phyloP scores from a whole-genome alignment of 352 stramenopile genomes.

The Sclerospora graminicola region DNA sequence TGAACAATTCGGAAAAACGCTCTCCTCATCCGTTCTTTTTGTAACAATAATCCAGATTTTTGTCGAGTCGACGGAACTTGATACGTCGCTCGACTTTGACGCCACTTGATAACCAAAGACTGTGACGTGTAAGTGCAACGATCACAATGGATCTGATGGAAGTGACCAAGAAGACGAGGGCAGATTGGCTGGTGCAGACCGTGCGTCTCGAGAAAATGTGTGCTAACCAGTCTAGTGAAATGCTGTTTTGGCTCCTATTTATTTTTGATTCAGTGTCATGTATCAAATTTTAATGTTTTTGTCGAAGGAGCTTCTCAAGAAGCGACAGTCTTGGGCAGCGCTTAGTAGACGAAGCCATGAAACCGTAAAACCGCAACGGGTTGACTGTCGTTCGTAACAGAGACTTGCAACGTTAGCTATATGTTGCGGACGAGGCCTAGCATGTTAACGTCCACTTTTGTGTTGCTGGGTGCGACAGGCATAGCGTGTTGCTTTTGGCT shows the following conservation, averaged over 20 bases:
- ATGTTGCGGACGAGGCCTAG: too few species aligned
- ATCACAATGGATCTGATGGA: conserved; percentile 12
- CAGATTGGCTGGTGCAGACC: conserved; percentile 16
- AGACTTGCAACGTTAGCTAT: too few species aligned
- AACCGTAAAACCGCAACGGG: conserved; percentile 5
- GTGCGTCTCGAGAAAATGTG: conserved; percentile 26
- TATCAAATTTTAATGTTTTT: too few species aligned
- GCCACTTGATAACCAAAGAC: neutral
- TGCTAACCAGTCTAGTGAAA: neutral
- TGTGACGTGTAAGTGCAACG: neutral
- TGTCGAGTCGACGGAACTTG: neutral
- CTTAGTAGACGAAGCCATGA: conserved; percentile 22
- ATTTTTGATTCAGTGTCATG: too few species aligned
- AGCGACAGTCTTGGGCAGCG: conserved; percentile 28
- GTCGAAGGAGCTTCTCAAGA: conserved; percentile 26
- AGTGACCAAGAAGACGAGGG: conserved; percentile 20
- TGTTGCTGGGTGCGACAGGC: conserved; percentile 11
- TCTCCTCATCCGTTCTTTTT: too few species aligned
- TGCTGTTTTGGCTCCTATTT: too few species aligned
- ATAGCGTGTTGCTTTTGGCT: conserved; percentile 32
- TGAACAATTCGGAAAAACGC: too few species aligned
- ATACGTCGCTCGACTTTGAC: too few species aligned
- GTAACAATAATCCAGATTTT: too few species aligned
- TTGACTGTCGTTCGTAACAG: neutral
- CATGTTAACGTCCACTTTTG: too few species aligned